Conservation (phyloP, 345 rosid species). For the Brassica carinata region DNA sequence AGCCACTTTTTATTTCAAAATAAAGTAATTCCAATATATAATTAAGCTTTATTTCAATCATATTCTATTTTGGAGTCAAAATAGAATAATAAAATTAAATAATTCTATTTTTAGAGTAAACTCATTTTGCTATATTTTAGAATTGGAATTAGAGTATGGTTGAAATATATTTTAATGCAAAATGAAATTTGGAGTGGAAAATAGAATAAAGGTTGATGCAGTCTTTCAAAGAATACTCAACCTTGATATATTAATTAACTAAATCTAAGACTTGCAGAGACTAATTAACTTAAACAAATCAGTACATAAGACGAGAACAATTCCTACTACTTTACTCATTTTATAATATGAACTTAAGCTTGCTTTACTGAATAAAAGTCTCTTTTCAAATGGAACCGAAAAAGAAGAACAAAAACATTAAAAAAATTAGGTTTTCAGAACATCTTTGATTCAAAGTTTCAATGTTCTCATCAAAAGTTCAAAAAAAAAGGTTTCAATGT, state of each 20-base stretch:
- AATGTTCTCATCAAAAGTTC: too few species aligned
- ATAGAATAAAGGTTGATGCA: neutral
- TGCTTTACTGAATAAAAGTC: constrained; percentile 17
- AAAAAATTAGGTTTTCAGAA: neutral
- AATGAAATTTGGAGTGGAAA: too few species aligned
- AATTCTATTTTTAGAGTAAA: too few species aligned
- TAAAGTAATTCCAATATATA: too few species aligned
- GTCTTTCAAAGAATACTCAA: constrained; percentile 22
- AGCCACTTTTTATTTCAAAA: too few species aligned
- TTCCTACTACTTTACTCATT: neutral
- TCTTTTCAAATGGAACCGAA: constrained; percentile 20
- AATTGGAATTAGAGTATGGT: too few species aligned
- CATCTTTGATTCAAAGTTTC: neutral
- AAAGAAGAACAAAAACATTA: constrained; percentile 12
- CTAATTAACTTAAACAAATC: neutral
- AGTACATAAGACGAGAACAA: neutral
- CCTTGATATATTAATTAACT: neutral
- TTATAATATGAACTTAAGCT: neutral
- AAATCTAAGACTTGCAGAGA: neutral
- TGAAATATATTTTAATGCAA: too few species aligned
- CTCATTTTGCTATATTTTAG: too few species aligned
- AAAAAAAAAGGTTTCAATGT: neutral
- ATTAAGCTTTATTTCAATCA: too few species aligned
- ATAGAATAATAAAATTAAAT: too few species aligned
- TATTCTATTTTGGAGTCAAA: too few species aligned